Evolutionary conservation across 352 stramenopile genomes (phyloP), one percentile per base, ranked within the genome.

Genomic region (Pythium phragmiticola): DNA sequence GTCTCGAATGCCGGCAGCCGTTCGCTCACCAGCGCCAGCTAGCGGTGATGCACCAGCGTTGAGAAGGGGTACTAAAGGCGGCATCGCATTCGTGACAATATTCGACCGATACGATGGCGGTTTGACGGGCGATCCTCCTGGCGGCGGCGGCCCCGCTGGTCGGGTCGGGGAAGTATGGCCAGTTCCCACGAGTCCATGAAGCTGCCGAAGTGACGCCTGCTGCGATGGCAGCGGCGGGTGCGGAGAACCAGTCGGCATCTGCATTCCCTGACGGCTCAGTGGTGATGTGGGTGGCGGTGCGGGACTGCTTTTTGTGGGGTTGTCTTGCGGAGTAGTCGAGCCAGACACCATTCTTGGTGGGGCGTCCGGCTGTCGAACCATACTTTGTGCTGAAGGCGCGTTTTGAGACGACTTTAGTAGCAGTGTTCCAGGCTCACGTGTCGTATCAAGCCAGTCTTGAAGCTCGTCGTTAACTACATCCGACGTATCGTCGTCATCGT

Each of bases 401-500:
- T 28, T 51, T 8, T 23, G 61, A 8, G 57, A 33, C 26, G 42
- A 26, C 2, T 12, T 41, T 19, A 4, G 47, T 42, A 3, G 71
- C 56, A 46, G 33, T 62, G 7, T 11, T 33, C 49, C 26, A 37
- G 42, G 37, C 13, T 53, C 43, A 7, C 43, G 43, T 14, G 46
- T 39, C 16, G 39, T 65, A 3, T 81, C 68, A 13, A 90, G 68
- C 82, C 80, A 90, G 58, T 90, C 82, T 11, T 81, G 65, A 50
- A 90, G 48, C 14, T 62, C 73, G 34, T 78, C 77, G n/a, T 67
- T 72, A 21, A 66, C 70, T 48, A 75, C 70, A n/a, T 75, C 69
- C 34, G 72, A 68, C 2, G 62, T 65, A 14, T 66, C 51, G 17
- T 69, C 26, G 26, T 60, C 50, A 12, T 42, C 49, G 39, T 57